A percentile compares a stretch with the other conserved stretches of the same genome.
phyloP scores from a whole-genome alignment of 2,329 filamentous ascomycete species.

The Colletotrichum sp. region DNA sequence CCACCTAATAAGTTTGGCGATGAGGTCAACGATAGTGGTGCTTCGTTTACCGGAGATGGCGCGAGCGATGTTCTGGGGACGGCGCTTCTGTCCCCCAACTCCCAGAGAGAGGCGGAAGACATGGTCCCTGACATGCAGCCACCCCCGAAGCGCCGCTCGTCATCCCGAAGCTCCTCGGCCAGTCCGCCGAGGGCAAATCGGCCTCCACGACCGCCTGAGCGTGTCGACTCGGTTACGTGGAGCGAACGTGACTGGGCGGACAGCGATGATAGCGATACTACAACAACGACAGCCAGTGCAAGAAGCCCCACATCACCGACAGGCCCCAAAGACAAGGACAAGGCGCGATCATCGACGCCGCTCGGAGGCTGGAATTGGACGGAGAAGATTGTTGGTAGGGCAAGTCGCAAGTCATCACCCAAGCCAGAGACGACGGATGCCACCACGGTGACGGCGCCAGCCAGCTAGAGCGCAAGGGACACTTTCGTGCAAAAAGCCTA shows the following conservation, averaged over 20 bases:
- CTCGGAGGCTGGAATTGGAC: conserved; percentile 55
- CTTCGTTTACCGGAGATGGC: background rate
- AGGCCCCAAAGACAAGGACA: conserved; percentile 26
- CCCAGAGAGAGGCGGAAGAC: conserved; percentile 45
- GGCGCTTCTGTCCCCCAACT: conserved; percentile 28
- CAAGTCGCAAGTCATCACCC: conserved; percentile 6
- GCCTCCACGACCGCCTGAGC: background rate
- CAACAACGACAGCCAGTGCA: conserved; percentile 20
- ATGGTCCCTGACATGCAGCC: conserved; percentile 50
- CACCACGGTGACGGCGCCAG: background rate
- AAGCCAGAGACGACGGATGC: background rate
- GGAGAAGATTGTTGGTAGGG: conserved; percentile 58
- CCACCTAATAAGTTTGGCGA: conserved; percentile 67
- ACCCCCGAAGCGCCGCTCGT: conserved; percentile 11
- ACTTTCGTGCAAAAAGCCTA: background rate
- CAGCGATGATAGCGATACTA: conserved; percentile 50
- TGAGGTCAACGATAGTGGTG: conserved; percentile 58
- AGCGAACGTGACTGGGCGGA: conserved; percentile 70
- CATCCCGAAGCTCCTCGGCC: conserved; percentile 7
- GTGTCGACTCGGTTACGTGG: conserved; percentile 65
- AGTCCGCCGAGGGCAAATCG: conserved; percentile 11
- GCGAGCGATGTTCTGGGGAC: conserved; percentile 24
- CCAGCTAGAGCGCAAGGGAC: background rate
- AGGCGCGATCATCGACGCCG: conserved; percentile 21
- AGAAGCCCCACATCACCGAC: background rate